Evolutionary conservation across 148 eudicot genomes (phyloP), one percentile per base, ranked within the genome.

Genomic region (Rhododendron ferrugineum): DNA sequence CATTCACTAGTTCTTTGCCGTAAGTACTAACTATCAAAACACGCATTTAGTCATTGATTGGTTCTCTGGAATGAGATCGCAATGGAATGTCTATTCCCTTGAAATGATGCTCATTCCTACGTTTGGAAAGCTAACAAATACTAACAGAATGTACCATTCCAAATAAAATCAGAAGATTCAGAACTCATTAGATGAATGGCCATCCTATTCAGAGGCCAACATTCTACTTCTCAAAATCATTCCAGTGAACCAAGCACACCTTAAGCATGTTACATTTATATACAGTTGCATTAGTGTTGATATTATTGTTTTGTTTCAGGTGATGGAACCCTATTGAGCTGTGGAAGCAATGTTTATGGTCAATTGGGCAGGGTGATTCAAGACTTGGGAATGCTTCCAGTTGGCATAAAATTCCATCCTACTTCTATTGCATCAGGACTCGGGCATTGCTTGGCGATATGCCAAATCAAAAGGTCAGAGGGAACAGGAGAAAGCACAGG

Each of bases 261-360:
- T 54, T 18, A 34, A 40, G 18, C 80, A 42, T 26, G 56, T 86
- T 36, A 83, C 10, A 40, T 66, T 68, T 28, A 1, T 75, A 6
- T 34, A 8, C 9, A 60, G 11, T 58, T 75, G 44, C 37, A 56
- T 42, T 66, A 72, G 83, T 82, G 70, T 78, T n/a, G 85, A 49
- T 56, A 60, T 50, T 78, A 5, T 37, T 28, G 84, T 75, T 42
- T 42, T 58, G 62, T 80, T 84, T 83, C 90, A 97, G 99, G 92
- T 82, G 95, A 97, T 87, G 95, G 92, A 77, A 90, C 92, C 30
- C 89, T 97, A 80, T 87, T 95, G 42, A 95, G 98, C 79, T 86
- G 98, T 18, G 99, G 99, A 36, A 93, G 98, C 92, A 95, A 95
- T 84, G 88, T 85, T 52, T 97, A 97, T 68, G 92, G 94, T 78